A percentile compares a stretch with the other conserved stretches of the same genome.
Conservation (phyloP, 352 stramenopile genomes). For the Phytopythium oedochilum region DNA sequence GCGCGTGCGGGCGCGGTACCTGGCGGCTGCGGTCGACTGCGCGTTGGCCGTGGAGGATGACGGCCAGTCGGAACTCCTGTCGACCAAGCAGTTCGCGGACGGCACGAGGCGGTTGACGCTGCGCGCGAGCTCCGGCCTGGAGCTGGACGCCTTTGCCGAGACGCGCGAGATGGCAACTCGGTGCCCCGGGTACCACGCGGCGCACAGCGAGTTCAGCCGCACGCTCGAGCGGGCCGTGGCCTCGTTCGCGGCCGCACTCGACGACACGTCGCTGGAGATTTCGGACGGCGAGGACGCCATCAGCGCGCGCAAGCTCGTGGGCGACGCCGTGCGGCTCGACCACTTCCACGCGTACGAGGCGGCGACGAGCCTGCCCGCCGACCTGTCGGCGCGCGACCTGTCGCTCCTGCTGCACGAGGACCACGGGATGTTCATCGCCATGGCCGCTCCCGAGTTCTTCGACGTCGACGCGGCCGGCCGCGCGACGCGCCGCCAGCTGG, state of each 20-base stretch:
- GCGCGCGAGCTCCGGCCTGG: slow-evolving; percentile 28
- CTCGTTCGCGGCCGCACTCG: slow-evolving; percentile 28
- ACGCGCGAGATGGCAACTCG: slow-evolving; percentile 15
- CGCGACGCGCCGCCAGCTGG: background rate
- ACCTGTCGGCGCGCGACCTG: slow-evolving; percentile 16
- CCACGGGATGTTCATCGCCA: slow-evolving; percentile 51
- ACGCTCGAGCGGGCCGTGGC: slow-evolving; percentile 35
- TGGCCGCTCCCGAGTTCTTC: slow-evolving; percentile 43
- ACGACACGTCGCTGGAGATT: slow-evolving; percentile 31
- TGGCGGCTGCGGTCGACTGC: slow-evolving; percentile 31
- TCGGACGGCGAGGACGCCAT: slow-evolving; percentile 28
- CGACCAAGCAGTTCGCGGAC: slow-evolving; percentile 41
- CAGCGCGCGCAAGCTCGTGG: slow-evolving; percentile 30
- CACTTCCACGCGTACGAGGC: slow-evolving; percentile 68
- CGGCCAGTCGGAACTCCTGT: slow-evolving; percentile 20
- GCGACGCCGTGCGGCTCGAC: slow-evolving; percentile 41
- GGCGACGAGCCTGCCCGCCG: background rate
- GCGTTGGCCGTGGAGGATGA: slow-evolving; percentile 21
- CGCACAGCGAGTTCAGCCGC: slow-evolving; percentile 37
- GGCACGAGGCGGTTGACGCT: slow-evolving; percentile 46
- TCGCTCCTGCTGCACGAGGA: slow-evolving; percentile 58
- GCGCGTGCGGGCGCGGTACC: slow-evolving; percentile 26
- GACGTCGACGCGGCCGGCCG: slow-evolving; percentile 16
- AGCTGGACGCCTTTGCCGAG: slow-evolving; percentile 17
- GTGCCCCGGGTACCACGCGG: slow-evolving; percentile 33